phyloP scores from a whole-genome alignment of 2,329 filamentous ascomycete species.

The Colletotrichum tropicale region DNA sequence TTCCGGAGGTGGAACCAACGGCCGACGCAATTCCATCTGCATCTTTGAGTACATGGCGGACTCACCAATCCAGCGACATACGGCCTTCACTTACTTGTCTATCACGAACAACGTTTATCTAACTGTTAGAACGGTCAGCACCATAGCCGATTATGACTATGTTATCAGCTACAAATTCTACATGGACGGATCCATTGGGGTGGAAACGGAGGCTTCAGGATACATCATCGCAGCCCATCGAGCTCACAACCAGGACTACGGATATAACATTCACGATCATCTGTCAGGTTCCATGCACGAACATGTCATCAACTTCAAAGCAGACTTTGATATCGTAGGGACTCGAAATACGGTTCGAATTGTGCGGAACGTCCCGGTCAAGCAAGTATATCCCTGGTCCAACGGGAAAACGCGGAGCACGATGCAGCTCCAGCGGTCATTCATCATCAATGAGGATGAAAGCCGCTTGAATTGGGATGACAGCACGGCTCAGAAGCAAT shows the following conservation, averaged over 20 bases:
- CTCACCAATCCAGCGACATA: constrained; percentile 55
- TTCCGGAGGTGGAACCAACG: constrained; percentile 44
- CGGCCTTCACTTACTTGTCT: constrained; percentile 39
- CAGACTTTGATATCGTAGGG: constrained; percentile 56
- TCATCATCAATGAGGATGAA: constrained; percentile 46
- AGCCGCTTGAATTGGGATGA: constrained; percentile 50
- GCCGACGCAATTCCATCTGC: constrained; percentile 56
- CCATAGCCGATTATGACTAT: constrained; percentile 60
- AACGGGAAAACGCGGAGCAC: constrained; percentile 50
- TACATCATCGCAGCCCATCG: constrained; percentile 58
- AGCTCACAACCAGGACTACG: constrained; percentile 49
- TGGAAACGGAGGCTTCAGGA: constrained; percentile 56
- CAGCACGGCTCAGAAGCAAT: constrained; percentile 48
- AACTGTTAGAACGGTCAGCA: constrained; percentile 47
- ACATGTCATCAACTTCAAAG: constrained; percentile 60
- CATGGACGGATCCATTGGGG: constrained; percentile 54
- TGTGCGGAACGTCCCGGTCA: constrained; percentile 34
- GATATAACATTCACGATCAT: constrained; percentile 52
- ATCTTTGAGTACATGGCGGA: constrained; percentile 57
- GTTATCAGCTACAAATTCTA: constrained; percentile 55
- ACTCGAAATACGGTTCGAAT: constrained; percentile 47
- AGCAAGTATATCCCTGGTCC: constrained; percentile 51
- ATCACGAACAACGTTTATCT: constrained; percentile 53
- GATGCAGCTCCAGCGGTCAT: constrained; percentile 51
- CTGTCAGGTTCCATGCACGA: constrained; percentile 57